Percentiles rank a stretch among this genome's conserved stretches.
Conservation (phyloP, 2,329 filamentous ascomycete species). For the Hymenoscyphus occultus region DNA sequence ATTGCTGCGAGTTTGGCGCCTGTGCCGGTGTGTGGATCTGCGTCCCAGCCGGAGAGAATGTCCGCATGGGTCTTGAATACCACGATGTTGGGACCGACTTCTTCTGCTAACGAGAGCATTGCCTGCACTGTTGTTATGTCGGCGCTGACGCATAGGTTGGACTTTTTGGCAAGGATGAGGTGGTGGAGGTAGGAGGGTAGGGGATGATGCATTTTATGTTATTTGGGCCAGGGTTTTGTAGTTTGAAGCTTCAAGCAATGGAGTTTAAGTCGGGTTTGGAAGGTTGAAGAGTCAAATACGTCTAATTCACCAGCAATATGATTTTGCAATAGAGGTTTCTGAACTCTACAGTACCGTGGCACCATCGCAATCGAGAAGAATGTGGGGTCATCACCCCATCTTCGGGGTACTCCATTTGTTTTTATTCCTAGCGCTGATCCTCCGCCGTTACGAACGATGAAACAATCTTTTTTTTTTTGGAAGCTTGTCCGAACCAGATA, state of each 20-base stretch:
- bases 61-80: not conserved
- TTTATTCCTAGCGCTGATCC: not conserved
- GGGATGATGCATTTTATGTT: not conserved
- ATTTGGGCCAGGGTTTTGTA: no score
- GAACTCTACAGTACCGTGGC: not conserved
- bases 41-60: conserved; percentile 41
- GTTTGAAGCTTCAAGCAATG: no score
- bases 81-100: not conserved
- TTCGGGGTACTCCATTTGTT: not conserved
- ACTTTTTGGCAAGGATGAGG: not conserved
- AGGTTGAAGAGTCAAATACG: not conserved
- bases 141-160: not conserved
- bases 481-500: not conserved
- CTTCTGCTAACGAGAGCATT: not conserved
- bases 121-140: not conserved
- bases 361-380: not conserved
- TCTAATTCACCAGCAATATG: not conserved
- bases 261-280: not conserved
- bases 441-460: not conserved
- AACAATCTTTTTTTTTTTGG: not conserved
- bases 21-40: conserved; percentile 57
- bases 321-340: not conserved
- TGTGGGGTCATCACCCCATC: not conserved
- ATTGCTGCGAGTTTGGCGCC: conserved; percentile 55
- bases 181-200: not conserved